These are phyloP conservation scores for Candida xyloterini DNA, from an alignment of 805 yeast genomes.

Conservation along the genomic window DNA sequence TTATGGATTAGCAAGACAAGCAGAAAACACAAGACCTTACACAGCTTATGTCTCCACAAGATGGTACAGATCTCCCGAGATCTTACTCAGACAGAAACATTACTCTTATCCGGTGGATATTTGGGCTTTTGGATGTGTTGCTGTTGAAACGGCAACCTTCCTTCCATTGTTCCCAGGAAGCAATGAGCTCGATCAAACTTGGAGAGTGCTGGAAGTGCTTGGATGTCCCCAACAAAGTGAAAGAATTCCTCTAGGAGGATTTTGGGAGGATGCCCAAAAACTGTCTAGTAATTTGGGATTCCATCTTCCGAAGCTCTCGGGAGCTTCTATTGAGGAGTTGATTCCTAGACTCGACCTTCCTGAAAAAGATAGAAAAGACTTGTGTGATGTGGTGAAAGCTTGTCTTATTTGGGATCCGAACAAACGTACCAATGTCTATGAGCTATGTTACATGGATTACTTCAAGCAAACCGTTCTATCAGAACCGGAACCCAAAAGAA, in stretches of 20 bases:
- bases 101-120: constrained; percentile 73
- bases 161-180: constrained; percentile 82
- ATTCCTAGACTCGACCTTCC: constrained; percentile 44
- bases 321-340: constrained; percentile 44
- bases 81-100: constrained; percentile 56
- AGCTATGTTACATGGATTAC: constrained; percentile 49
- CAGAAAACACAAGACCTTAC: constrained; percentile 50
- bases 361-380: constrained; percentile 35
- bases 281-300: constrained; percentile 56
- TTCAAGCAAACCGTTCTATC: constrained; percentile 43
- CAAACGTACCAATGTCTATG: constrained; percentile 52
- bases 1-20: constrained; percentile 71
- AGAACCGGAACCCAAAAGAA: constrained; percentile 12
- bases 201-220: constrained; percentile 60
- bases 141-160: constrained; percentile 68
- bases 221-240: constrained; percentile 61
- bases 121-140: constrained; percentile 86
- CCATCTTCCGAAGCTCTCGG: constrained; percentile 52
- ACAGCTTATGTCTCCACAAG: constrained; percentile 81
- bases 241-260: constrained; percentile 58
- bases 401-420: constrained; percentile 80
- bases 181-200: constrained; percentile 74
- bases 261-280: constrained; percentile 61
- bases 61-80: constrained; percentile 86
- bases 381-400: constrained; percentile 39